These are phyloP conservation scores for Craspedostauros australis DNA, from an alignment of 108 stramenopile species.

Conservation along the genomic window DNA sequence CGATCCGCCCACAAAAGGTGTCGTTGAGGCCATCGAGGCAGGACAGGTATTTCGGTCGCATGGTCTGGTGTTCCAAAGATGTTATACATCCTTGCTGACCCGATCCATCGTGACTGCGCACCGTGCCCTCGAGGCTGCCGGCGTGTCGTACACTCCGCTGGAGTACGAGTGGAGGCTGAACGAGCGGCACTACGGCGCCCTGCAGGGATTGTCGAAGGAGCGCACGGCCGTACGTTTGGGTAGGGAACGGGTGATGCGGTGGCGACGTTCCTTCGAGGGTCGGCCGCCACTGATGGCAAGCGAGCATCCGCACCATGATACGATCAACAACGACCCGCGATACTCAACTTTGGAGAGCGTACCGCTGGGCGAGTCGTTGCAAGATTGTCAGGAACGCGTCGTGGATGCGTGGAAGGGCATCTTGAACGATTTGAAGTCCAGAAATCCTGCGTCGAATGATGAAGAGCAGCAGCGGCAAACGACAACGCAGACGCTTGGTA, in stretches of 20 bases:
- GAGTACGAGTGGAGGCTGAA: slow-evolving; percentile 40
- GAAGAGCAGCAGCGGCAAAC: neutral
- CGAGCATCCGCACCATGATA: slow-evolving; percentile 28
- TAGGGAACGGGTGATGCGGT: slow-evolving; percentile 9
- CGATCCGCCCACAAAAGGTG: too few relatives aligned
- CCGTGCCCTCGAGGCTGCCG: slow-evolving; percentile 17
- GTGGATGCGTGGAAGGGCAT: slow-evolving; percentile 14
- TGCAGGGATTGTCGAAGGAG: slow-evolving; percentile 50
- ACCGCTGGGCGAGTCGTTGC: slow-evolving; percentile 17
- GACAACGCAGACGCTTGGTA: slow-evolving; percentile 7
- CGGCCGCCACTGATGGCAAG: slow-evolving; percentile 26
- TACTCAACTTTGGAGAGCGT: slow-evolving; percentile 6
- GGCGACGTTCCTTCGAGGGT: slow-evolving; percentile 15
- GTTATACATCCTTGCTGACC: slow-evolving; percentile 23
- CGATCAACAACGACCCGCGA: slow-evolving; percentile 7
- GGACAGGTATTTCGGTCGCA: slow-evolving; percentile 22
- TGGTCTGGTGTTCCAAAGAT: slow-evolving; percentile 19
- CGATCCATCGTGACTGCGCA: slow-evolving; percentile 24
- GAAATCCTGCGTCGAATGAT: too few relatives aligned
- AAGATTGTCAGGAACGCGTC: slow-evolving; percentile 27
- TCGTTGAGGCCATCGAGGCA: slow-evolving; percentile 23
- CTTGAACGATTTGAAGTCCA: too few relatives aligned
- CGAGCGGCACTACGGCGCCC: slow-evolving; percentile 53
- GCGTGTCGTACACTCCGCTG: slow-evolving; percentile 18
- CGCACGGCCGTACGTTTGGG: slow-evolving; percentile 33